Base-by-base conservation (phyloP, 768 basidiomycete species). In the Paxillus ammoniavirescens region DNA sequence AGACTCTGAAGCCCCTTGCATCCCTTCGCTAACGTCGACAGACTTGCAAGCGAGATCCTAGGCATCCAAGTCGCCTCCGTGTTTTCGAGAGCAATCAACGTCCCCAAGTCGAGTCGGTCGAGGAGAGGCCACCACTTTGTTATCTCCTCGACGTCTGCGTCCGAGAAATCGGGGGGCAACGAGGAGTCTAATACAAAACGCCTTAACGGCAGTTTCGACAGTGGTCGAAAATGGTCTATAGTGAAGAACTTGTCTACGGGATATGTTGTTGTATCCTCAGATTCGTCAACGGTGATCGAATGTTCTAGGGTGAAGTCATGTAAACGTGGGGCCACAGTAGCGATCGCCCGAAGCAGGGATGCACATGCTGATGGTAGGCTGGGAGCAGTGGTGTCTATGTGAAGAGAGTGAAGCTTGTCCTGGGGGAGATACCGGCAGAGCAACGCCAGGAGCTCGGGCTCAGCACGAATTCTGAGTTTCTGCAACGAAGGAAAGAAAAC, bases 101-200 rank as follows among this genome's bases (percentile, higher is more conserved):
- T 59, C 1, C 77, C 77, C 10, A 82, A 52, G 52, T 80, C 73
- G 31, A 82, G 72, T 43, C 71, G 66, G 8, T 69, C 61, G 6
- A 82, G 69, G 38, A 61, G 53, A 14, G 79, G 80, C 80, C 80
- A 80, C 72, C 74, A 78, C 7, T 55, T 63, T 15, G 70, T 55
- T 38, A 82, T 59, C 47, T 68, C 65, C 36, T 66, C 70, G 18
- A 80, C 55, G 36, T 74, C 75, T 30, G 57, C 9, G 57, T 81
- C 78, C 21, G 57, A 65, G 17, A 80, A 53, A 57, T 63, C 60
- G 4, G 72, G 72, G 2, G 77, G 77, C 35, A 74, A 53, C 0
- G 72, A 73, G 9, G 72, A 67, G 53, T 80, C 77, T 38, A 78
- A 61, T 15, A 70, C 61, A 14, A 81, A 62, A 38, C 63, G 65